These are phyloP conservation scores for Mycena alexandri DNA, from an alignment of 768 basidiomycete genomes.

Conservation along the genomic window DNA sequence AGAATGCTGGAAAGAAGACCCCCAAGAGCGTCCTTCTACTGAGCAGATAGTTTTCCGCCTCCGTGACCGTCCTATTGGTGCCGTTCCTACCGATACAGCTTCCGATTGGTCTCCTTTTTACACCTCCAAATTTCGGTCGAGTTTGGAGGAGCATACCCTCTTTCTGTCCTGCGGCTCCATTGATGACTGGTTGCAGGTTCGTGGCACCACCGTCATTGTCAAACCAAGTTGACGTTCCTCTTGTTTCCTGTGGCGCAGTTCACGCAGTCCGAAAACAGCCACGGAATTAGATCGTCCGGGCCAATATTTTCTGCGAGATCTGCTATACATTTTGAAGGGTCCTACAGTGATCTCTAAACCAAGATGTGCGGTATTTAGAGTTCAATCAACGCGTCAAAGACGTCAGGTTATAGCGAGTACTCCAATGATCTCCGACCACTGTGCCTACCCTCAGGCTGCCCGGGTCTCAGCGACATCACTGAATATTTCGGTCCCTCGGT, in stretches of 20 bases:
- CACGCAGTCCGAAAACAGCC: slow-evolving; percentile 13
- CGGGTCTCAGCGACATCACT: no score
- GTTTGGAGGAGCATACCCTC: slow-evolving; percentile 33
- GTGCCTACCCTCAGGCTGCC: no score
- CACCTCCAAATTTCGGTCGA: slow-evolving; percentile 30
- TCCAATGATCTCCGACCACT: no score
- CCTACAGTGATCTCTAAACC: no score
- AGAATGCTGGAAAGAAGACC: slow-evolving; percentile 29
- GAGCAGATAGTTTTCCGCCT: slow-evolving; percentile 22
- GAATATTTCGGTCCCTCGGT: no score
- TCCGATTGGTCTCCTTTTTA: slow-evolving; percentile 11
- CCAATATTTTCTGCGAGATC: slow-evolving; percentile 26
- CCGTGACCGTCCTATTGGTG: slow-evolving; percentile 25
- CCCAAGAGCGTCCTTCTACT: slow-evolving; percentile 18
- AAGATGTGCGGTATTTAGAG: no score
- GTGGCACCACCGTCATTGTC: background rate
- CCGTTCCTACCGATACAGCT: slow-evolving; percentile 15
- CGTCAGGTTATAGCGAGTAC: no score
- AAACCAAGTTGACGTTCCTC: background rate
- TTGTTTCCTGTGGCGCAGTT: slow-evolving; percentile 7
- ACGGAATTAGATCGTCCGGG: slow-evolving; percentile 1
- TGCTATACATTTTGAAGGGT: slow-evolving; percentile 2
- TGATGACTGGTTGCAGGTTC: slow-evolving; percentile 13
- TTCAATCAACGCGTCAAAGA: no score
- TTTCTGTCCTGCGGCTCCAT: slow-evolving; percentile 20